Evolutionary conservation across 495 filamentous ascomycete species (phyloP).

Genomic region (Lasiosphaeria miniovina): DNA sequence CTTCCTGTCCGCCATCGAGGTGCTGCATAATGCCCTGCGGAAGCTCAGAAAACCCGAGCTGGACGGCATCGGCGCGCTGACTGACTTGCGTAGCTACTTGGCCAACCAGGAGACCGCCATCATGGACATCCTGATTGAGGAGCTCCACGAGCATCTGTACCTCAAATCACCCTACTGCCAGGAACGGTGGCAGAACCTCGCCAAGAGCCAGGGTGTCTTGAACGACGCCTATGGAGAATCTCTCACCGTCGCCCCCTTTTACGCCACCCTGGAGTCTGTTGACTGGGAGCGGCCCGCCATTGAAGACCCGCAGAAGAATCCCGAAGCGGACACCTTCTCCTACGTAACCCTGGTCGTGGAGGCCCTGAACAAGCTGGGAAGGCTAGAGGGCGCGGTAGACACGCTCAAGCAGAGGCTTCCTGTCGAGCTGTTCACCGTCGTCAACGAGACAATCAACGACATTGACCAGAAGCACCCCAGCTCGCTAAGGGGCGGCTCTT

Average conservation of each 20-base stretch:
- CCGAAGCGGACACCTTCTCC: slow-evolving; percentile 89
- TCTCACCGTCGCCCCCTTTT: slow-evolving; percentile 55
- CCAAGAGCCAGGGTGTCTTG: slow-evolving; percentile 47
- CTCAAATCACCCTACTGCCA: slow-evolving; percentile 96
- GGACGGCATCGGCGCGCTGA: slow-evolving; percentile 85
- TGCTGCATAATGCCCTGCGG: slow-evolving; percentile 80
- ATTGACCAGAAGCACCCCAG: slow-evolving; percentile 87
- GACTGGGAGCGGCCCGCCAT: slow-evolving; percentile 65
- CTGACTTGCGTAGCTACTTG: slow-evolving; percentile 82
- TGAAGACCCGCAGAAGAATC: slow-evolving; percentile 86
- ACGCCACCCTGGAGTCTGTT: slow-evolving; percentile 73
- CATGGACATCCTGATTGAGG: slow-evolving; percentile 92
- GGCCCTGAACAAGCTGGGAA: slow-evolving; percentile 80
- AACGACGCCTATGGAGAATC: slow-evolving; percentile 44
- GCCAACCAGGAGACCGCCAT: slow-evolving; percentile 87
- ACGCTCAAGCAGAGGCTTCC: slow-evolving; percentile 89
- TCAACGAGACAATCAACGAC: slow-evolving; percentile 91
- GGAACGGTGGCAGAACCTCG: slow-evolving; percentile 81
- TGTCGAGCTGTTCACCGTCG: slow-evolving; percentile 88
- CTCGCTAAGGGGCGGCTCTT: slow-evolving; percentile 54
- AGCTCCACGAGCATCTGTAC: slow-evolving; percentile 95
- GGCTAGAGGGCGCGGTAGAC: slow-evolving; percentile 80
- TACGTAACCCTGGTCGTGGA: slow-evolving; percentile 89
- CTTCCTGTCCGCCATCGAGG: slow-evolving; percentile 87
- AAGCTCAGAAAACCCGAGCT: slow-evolving; percentile 82